A percentile compares a stretch with the other conserved stretches of the same genome.
Conservation (phyloP, 2,329 filamentous ascomycete species). For the Rugonectria rugulosa region DNA sequence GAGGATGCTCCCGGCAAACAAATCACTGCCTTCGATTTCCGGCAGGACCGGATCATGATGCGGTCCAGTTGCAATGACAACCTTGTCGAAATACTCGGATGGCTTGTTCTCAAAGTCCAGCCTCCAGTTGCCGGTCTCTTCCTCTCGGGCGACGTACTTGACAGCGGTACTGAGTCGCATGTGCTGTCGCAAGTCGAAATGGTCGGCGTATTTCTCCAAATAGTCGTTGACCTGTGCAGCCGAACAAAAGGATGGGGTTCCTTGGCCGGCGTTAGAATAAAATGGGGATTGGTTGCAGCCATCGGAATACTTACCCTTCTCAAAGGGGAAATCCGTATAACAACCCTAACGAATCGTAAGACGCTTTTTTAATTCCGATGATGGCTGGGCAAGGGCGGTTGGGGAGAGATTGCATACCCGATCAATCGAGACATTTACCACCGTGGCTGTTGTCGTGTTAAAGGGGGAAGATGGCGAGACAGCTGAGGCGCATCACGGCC, state of each 20-base stretch:
- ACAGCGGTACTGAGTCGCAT: conserved; percentile 41
- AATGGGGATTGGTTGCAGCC: conserved; percentile 7
- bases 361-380: not conserved
- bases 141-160: conserved; percentile 24
- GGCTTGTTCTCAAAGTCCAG: conserved; percentile 36
- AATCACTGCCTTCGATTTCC: conserved; percentile 40
- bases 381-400: not conserved
- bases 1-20: conserved; percentile 42
- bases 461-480: not conserved
- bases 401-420: conserved; percentile 19
- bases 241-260: conserved; percentile 32
- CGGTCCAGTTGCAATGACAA: conserved; percentile 47
- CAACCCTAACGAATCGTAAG: conserved; percentile 39
- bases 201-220: conserved; percentile 44
- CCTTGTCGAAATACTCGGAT: conserved; percentile 46
- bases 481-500: no score
- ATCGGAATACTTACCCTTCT: conserved; percentile 31
- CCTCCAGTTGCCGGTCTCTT: conserved; percentile 35
- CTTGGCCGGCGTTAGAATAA: conserved; percentile 11
- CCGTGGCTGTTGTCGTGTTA: conserved; percentile 29
- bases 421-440: conserved; percentile 37
- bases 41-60: conserved; percentile 48
- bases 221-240: conserved; percentile 42
- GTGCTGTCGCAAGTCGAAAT: conserved; percentile 41
- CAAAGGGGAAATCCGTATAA: conserved; percentile 48